Base-by-base conservation (phyloP, 768 basidiomycete species). In the Leccinum aurantiacum region DNA sequence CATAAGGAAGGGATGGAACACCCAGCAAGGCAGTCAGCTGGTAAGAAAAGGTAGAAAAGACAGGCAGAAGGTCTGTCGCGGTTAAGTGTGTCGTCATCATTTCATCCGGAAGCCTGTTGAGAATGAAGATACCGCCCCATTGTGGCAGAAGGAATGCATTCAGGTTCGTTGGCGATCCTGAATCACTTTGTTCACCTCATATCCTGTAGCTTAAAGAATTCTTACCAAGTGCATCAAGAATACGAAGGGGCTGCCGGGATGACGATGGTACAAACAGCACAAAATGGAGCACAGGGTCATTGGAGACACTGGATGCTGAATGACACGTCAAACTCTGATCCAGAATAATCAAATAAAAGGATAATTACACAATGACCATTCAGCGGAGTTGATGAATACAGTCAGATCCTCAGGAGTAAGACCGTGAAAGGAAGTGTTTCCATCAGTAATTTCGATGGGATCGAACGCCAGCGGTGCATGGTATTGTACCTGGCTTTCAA, bases 401-500 rank as follows among this genome's bases (percentile, higher is more conserved):
- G 90, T 94, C 60, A 97, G 80, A 67, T 96, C 87, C 64, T 95
- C 94, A 54, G 85, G 84, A 1, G 84, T 84, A 41, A 98, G 73
- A 0, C 84, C 83, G 71, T 85, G 86, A 9, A 72, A 68, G 7
- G 70, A 75, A 27, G 76, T 68, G 8, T 78, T 75, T 15, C 71
- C 67, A 38, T 67, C 60, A 53, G 63, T 57, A 3, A 82, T 49
- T 6, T 70, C 60, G 7, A 65, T 70, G 9, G 93, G 90, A 55
- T 84, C 79, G 68, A 98, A 93, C 1, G 93, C 88, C 49, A 98
- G 76, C 0, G 95, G 95, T 6, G 93, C 93, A 66, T 96, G 88
- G 69, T 86, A 93, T 67, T 95, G 93, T 1, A 97, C 84, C 76
- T 98, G 96, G 60, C 93, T 96, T 77, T 98, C 95, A 48, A 98